A percentile compares a stretch with the other conserved stretches of the same genome.
Conservation (phyloP, 306 rosid genomes). For the Lathyrus aphaca region DNA sequence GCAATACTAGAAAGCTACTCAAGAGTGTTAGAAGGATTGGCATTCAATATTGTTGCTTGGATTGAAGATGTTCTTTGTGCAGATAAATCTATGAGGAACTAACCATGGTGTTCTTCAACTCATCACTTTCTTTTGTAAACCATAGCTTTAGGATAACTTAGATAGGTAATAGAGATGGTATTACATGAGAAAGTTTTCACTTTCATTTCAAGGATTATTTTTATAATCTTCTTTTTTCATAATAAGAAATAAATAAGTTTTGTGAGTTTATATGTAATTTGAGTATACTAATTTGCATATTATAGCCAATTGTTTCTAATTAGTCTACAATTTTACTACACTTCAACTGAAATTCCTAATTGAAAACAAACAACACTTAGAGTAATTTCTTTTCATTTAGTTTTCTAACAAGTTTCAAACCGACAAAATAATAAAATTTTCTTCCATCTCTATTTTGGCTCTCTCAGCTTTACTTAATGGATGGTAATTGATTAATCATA, state of each 20-base stretch:
- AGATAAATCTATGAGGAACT: constrained; percentile 57
- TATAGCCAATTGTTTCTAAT: neutral
- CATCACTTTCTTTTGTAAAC: constrained; percentile 21
- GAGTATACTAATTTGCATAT: neutral
- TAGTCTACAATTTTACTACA: neutral
- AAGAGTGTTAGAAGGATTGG: constrained; percentile 74
- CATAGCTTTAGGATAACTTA: constrained; percentile 33
- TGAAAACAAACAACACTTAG: too few species aligned
- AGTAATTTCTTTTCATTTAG: too few species aligned
- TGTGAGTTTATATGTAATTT: neutral
- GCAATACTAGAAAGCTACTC: constrained; percentile 78
- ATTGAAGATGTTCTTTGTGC: constrained; percentile 65
- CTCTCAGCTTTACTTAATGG: too few species aligned
- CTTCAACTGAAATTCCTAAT: too few species aligned
- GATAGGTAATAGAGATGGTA: constrained; percentile 30
- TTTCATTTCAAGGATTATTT: neutral
- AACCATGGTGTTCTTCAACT: constrained; percentile 24
- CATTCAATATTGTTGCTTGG: constrained; percentile 84
- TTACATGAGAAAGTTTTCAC: constrained; percentile 17
- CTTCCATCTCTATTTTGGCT: too few species aligned
- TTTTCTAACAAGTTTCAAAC: too few species aligned
- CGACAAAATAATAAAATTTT: too few species aligned
- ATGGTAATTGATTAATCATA: too few species aligned
- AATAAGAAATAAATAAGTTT: neutral
- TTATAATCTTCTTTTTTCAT: neutral